Evolutionary conservation across 1,284 basidiomycete genomes (phyloP).

Genomic region (Phellinidium pouzarii): DNA sequence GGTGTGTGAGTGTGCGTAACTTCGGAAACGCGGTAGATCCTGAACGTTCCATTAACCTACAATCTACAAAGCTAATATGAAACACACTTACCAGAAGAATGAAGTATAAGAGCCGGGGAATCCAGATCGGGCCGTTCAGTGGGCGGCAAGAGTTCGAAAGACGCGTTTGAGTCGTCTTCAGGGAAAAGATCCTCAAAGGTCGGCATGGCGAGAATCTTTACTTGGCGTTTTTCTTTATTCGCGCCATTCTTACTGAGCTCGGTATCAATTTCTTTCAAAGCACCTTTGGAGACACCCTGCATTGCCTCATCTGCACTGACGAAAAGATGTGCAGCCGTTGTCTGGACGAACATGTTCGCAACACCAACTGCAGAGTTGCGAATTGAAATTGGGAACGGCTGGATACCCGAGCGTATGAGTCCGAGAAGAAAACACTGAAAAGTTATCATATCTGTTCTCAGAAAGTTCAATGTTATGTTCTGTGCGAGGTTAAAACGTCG

Average conservation of each 20-base stretch:
- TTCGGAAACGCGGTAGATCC: conserved; percentile 17
- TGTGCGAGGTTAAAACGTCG: background rate
- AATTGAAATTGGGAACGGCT: conserved; percentile 20
- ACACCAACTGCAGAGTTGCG: conserved; percentile 17
- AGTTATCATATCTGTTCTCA: conserved; percentile 18
- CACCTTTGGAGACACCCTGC: conserved; percentile 3
- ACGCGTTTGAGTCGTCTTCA: background rate
- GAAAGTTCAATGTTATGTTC: background rate
- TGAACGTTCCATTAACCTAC: background rate
- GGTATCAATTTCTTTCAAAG: background rate
- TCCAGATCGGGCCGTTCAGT: conserved; percentile 4
- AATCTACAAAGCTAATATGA: too few relatives aligned
- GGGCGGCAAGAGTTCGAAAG: background rate
- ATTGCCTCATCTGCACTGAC: conserved; percentile 10
- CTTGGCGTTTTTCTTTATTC: background rate
- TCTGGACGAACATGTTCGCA: conserved; percentile 17
- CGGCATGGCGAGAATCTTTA: background rate
- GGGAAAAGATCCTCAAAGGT: conserved; percentile 11
- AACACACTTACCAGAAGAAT: conserved; percentile 13
- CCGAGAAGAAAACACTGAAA: conserved; percentile 18
- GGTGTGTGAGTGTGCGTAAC: conserved; percentile 7
- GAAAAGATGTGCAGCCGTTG: conserved; percentile 9
- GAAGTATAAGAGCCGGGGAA: conserved; percentile 12
- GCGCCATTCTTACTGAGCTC: background rate
- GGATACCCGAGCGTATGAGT: conserved; percentile 20